Evolutionary conservation across 2,329 filamentous ascomycete species (phyloP), one percentile per base, ranked within the genome.

Genomic region (Fusarium kyushuense): DNA sequence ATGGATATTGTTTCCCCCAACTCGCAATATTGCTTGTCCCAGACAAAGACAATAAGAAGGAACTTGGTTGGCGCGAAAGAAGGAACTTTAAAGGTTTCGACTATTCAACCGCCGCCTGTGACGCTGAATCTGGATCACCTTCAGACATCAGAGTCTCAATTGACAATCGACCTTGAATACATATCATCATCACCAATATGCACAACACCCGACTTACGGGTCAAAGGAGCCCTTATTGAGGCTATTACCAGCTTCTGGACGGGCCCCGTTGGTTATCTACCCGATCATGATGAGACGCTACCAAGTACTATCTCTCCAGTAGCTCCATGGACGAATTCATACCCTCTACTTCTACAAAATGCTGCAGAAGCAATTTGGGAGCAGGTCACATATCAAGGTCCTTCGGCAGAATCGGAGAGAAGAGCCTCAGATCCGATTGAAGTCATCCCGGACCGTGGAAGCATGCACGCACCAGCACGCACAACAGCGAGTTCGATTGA

Each of bases 201-300:
- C 2, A 19, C 2, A 2, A 29, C 40, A 1, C 58, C 58, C 0
- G n/a, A 23, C 0, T 29, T 61, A 1, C 12, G 21, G 3, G 3
- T 61, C 8, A 61, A 61, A 40, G 23, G 32, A 19, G 40, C 40
- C 3, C 16, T 6, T 1, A 54, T 61, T 6, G 58, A 61, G 3
- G 5, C 40, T 4, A 17, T 9, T 2, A 61, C 58, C 12, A 54
- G 36, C 17, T 61, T 60, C 5, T 54, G 45, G 58, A 19, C 25
- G 2, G 58, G 58, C 7, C 13, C 13, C 0, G 6, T 23, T 1
- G 58, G 58, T 1, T 33, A 60, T 9, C 19, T 61, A 11, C 58
- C 58, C 1, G 56, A 61, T 9, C 56, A 54, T 7, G 38, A 61
- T 10, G 19, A 51, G 5, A 10, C 2, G 13, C n/a, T 38, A 7